A percentile compares a stretch with the other conserved stretches of the same genome.
Conservation (phyloP, 1,284 basidiomycete species). For the Apiotrichum sp. region DNA sequence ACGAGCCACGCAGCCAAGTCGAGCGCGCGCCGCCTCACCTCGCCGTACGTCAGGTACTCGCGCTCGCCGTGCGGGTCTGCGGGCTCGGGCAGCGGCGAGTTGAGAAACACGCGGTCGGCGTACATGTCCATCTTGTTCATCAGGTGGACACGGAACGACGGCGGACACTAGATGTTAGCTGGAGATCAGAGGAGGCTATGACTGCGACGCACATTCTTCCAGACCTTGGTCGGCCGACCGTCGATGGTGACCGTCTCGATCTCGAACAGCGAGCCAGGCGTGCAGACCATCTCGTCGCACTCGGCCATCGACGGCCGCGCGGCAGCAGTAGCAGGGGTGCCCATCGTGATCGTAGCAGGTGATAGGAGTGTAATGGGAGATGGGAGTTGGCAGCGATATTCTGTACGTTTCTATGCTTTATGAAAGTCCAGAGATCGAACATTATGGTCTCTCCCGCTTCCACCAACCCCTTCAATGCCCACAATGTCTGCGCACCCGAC, state of each 20-base stretch:
- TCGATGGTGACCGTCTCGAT: constrained; percentile 25
- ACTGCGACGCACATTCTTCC: constrained; percentile 34
- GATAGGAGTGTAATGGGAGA: too few relatives aligned
- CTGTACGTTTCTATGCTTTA: too few relatives aligned
- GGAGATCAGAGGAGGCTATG: too few relatives aligned
- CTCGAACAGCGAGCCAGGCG: constrained; percentile 35
- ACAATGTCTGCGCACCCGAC: too few relatives aligned
- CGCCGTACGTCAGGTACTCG: constrained; percentile 24
- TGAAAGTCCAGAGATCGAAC: too few relatives aligned
- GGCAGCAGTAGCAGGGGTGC: background rate
- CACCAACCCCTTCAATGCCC: too few relatives aligned
- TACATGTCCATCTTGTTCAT: constrained; percentile 20
- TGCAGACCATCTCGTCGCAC: constrained; percentile 31
- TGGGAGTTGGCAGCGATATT: too few relatives aligned
- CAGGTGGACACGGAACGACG: constrained; percentile 32
- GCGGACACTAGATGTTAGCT: constrained; percentile 19
- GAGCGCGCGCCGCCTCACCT: constrained; percentile 21
- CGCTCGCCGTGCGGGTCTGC: constrained; percentile 1
- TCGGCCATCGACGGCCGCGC: background rate
- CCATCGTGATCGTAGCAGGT: background rate
- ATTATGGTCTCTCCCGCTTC: too few relatives aligned
- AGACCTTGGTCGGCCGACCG: constrained; percentile 24
- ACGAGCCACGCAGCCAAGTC: constrained; percentile 33
- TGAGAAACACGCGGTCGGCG: constrained; percentile 28
- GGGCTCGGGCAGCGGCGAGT: constrained; percentile 19